A percentile compares a stretch with the other conserved stretches of the same genome.
phyloP scores from a whole-genome alignment of 2,329 filamentous ascomycete genomes.

The Cytospora leucostoma region DNA sequence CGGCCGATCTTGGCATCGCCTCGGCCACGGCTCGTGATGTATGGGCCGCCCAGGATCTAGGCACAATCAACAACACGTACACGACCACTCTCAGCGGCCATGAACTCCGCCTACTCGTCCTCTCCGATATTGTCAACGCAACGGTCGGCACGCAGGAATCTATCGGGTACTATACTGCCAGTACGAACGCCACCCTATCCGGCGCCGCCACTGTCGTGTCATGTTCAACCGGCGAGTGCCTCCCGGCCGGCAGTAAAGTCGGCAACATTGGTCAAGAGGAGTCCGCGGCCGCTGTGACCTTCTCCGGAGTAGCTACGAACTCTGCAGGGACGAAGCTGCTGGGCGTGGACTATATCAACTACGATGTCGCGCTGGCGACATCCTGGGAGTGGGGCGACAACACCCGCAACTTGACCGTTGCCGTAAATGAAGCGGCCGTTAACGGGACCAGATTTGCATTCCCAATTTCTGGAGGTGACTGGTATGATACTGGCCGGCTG shows the following conservation, averaged over 20 bases:
- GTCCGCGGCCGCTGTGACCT: conserved; percentile 35
- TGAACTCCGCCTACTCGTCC: conserved; percentile 43
- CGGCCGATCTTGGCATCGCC: conserved; percentile 42
- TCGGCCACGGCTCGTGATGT: conserved; percentile 43
- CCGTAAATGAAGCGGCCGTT: conserved; percentile 44
- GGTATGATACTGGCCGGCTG: conserved; percentile 51
- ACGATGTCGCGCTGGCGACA: conserved; percentile 47
- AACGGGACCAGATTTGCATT: conserved; percentile 48
- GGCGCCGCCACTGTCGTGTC: conserved; percentile 39
- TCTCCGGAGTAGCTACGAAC: conserved; percentile 37
- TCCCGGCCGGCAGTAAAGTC: conserved; percentile 47
- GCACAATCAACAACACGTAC: conserved; percentile 37
- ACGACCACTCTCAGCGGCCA: conserved; percentile 40
- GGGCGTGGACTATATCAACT: conserved; percentile 54
- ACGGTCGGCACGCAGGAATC: conserved; percentile 26
- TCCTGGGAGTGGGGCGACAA: conserved; percentile 49
- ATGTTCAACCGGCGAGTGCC: conserved; percentile 44
- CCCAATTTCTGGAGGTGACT: conserved; percentile 51
- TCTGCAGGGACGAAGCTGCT: conserved; percentile 42
- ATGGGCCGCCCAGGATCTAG: conserved; percentile 42
- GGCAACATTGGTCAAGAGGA: conserved; percentile 40
- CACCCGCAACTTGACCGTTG: conserved; percentile 51
- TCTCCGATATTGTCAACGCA: conserved; percentile 38
- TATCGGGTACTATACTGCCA: conserved; percentile 43
- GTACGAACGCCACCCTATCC: conserved; percentile 38